Evolutionary conservation across 1,139 yeast species (phyloP).

Genomic region (Sugiyamaella castrensis): DNA sequence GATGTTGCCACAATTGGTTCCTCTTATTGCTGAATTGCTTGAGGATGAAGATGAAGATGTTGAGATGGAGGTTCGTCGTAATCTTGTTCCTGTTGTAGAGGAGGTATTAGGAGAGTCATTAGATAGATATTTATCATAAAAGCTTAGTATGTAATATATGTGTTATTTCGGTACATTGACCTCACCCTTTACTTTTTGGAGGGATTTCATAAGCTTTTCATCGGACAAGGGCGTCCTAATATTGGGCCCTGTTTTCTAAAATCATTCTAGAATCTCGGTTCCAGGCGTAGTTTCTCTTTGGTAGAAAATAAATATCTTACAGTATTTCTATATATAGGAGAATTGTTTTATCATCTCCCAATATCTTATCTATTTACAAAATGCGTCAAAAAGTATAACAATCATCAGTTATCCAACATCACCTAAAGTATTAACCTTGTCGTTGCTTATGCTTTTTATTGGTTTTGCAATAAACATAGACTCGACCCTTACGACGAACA

Average conservation of each 20-base stretch:
- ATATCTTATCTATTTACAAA: slow-evolving; percentile 10
- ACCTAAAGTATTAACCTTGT: slow-evolving; percentile 60
- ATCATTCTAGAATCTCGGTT: too few relatives aligned
- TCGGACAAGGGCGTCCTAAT: too few relatives aligned
- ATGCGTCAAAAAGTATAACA: background rate
- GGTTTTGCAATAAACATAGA: slow-evolving; percentile 86
- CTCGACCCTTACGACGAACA: slow-evolving; percentile 92
- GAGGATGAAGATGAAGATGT: slow-evolving; percentile 96
- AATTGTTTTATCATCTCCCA: background rate
- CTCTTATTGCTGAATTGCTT: slow-evolving; percentile 87
- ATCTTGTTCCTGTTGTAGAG: slow-evolving; percentile 89
- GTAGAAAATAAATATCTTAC: slow-evolving; percentile 64
- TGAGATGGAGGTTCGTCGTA: slow-evolving; percentile 85
- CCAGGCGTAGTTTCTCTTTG: too few relatives aligned
- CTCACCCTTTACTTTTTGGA: too few relatives aligned
- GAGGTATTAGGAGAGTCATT: slow-evolving; percentile 91
- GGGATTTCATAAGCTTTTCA: too few relatives aligned
- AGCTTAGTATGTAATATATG: background rate
- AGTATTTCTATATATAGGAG: background rate
- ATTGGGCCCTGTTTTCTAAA: too few relatives aligned
- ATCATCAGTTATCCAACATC: background rate
- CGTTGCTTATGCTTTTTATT: slow-evolving; percentile 96
- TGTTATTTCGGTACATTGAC: too few relatives aligned
- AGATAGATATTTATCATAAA: slow-evolving; percentile 75
- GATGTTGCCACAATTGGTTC: slow-evolving; percentile 89